Evolutionary conservation across 495 filamentous ascomycete genomes (phyloP).

Genomic region (Daldinia grandis): DNA sequence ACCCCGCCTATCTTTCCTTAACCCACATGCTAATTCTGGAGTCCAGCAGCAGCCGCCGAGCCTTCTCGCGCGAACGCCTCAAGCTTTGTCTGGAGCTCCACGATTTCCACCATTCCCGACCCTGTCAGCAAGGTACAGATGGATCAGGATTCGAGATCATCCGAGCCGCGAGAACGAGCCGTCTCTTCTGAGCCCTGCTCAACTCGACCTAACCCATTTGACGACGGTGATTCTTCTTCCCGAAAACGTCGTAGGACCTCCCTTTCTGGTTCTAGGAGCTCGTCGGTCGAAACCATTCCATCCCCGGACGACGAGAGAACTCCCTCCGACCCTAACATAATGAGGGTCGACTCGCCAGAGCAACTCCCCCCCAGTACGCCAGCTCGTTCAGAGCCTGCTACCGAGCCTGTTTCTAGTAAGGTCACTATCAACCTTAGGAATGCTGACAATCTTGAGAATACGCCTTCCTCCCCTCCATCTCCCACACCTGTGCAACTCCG

Average conservation of each 20-base stretch:
- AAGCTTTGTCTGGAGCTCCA: conserved; percentile 48
- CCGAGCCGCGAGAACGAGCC: conserved; percentile 64
- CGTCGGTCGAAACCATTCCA: conserved; percentile 51
- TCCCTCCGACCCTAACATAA: conserved; percentile 46
- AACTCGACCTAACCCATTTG: conserved; percentile 65
- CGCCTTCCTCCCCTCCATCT: conserved; percentile 57
- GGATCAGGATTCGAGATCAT: conserved; percentile 59
- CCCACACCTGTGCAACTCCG: conserved; percentile 46
- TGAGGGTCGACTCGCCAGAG: conserved; percentile 53
- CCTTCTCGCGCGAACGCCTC: conserved; percentile 48
- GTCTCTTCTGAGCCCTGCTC: conserved; percentile 68
- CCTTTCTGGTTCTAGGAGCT: conserved; percentile 52
- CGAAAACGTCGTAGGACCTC: conserved; percentile 62
- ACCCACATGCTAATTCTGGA: conserved; percentile 51
- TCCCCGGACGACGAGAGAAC: conserved; percentile 36
- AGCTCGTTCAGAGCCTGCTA: conserved; percentile 42
- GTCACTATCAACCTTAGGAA: conserved; percentile 65
- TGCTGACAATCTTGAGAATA: conserved; percentile 49
- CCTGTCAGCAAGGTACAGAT: conserved; percentile 53
- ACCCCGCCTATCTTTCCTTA: conserved; percentile 43
- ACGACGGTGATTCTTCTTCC: conserved; percentile 59
- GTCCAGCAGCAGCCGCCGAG: conserved; percentile 47
- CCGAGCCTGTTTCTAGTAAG: conserved; percentile 55
- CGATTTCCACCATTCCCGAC: conserved; percentile 30
- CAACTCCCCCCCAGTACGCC: conserved; percentile 52